A percentile compares a stretch with the other conserved stretches of the same genome.
Evolutionary conservation across 2,329 filamentous ascomycete genomes (phyloP).

Genomic region (Pseudogymnoascus sp.): DNA sequence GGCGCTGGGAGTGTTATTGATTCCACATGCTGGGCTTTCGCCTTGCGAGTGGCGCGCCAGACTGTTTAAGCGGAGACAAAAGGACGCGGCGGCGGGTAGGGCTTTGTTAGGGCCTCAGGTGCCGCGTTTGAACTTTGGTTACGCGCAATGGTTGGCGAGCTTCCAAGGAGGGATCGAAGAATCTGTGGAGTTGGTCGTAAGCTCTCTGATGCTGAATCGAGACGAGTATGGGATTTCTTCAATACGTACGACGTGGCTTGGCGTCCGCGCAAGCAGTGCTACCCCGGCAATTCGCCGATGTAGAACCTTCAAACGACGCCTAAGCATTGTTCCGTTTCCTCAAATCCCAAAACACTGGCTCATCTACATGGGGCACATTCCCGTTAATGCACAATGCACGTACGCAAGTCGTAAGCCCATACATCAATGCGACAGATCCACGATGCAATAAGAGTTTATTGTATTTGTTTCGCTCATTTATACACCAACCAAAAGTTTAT

Average conservation of each 20-base stretch:
- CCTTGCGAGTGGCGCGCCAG: slow-evolving; percentile 2
- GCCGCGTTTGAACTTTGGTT: neutral
- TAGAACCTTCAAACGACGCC: neutral
- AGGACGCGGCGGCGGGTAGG: neutral
- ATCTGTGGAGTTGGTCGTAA: slow-evolving; percentile 8
- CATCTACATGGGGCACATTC: neutral
- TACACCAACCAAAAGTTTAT: slow-evolving; percentile 2
- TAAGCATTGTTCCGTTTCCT: neutral
- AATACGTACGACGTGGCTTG: neutral
- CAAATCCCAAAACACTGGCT: neutral
- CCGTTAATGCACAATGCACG: neutral
- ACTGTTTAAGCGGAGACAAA: neutral
- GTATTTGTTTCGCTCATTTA: slow-evolving; percentile 7
- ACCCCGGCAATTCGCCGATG: neutral
- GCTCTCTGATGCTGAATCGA: neutral
- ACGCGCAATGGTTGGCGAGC: slow-evolving; percentile 1
- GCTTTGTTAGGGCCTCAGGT: neutral
- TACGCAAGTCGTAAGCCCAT: slow-evolving; percentile 1
- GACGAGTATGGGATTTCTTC: neutral
- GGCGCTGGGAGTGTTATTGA: neutral
- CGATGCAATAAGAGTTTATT: neutral
- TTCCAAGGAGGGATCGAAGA: neutral
- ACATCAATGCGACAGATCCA: slow-evolving; percentile 1
- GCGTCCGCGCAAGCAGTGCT: neutral
- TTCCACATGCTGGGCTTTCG: neutral